Evolutionary conservation across 2,329 filamentous ascomycete species (phyloP).

Genomic region (Penicillium brevicompactum): DNA sequence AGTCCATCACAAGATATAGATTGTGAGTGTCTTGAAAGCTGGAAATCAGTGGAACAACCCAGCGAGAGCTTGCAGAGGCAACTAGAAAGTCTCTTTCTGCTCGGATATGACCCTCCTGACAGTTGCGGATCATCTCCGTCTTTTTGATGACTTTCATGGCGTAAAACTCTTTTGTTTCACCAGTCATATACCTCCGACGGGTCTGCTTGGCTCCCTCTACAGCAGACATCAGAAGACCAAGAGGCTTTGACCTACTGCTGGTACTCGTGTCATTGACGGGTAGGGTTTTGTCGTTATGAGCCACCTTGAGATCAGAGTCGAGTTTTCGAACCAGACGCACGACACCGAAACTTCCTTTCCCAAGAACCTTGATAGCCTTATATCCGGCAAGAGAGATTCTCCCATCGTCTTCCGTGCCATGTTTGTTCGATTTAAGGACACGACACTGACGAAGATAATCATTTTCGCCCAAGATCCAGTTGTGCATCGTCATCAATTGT

Average conservation of each 20-base stretch:
- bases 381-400: conserved; percentile 66
- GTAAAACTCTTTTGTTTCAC: conserved; percentile 64
- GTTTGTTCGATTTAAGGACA: conserved; percentile 66
- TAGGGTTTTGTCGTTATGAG: conserved; percentile 14
- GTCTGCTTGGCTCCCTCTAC: conserved; percentile 23
- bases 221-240: conserved; percentile 13
- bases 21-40: conserved; percentile 86
- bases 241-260: neutral
- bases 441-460: conserved; percentile 74
- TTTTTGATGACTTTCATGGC: conserved; percentile 99
- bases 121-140: conserved; percentile 85
- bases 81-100: conserved; percentile 93
- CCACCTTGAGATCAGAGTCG: neutral
- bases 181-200: conserved; percentile 34
- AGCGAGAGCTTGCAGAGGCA: conserved; percentile 80
- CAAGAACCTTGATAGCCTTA: conserved; percentile 77
- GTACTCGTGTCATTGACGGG: neutral
- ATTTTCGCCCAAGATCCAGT: conserved; percentile 69
- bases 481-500: conserved; percentile 53
- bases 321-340: conserved; percentile 77
- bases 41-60: conserved; percentile 84
- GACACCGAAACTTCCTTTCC: conserved; percentile 92
- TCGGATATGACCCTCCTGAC: conserved; percentile 88
- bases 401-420: conserved; percentile 45
- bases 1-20: conserved; percentile 95